Evolutionary conservation across 2,329 filamentous ascomycete species (phyloP).

Genomic region (Aureobasidium sp.): DNA sequence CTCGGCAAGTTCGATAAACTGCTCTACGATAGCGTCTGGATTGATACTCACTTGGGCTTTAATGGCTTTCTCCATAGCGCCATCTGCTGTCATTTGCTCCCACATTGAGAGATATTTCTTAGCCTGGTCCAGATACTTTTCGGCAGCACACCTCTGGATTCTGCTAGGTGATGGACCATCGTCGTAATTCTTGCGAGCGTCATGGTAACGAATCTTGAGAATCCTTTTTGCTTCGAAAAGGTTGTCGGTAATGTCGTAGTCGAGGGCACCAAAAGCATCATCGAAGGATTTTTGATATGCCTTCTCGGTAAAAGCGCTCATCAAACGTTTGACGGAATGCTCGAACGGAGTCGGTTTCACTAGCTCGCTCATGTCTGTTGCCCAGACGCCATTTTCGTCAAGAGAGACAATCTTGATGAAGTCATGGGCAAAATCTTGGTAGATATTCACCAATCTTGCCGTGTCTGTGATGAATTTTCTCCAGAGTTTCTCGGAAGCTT

Average conservation of each 20-base stretch:
- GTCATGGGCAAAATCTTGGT: neutral
- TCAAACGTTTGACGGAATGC: neutral
- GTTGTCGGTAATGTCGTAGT: neutral
- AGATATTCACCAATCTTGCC: neutral
- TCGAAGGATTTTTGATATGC: neutral
- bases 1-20: too few relatives aligned
- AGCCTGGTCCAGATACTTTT: neutral
- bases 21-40: too few relatives aligned
- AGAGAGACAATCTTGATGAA: neutral
- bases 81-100: neutral
- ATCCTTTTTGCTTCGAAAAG: neutral
- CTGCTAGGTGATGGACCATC: neutral
- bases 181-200: neutral
- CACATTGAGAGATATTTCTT: neutral
- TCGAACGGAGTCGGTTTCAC: neutral
- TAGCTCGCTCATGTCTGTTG: neutral
- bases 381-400: neutral
- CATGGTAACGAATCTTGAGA: neutral
- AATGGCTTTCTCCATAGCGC: neutral
- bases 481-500: neutral
- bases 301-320: neutral
- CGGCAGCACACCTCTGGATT: neutral
- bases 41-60: neutral
- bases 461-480: neutral
- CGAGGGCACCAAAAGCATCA: neutral